These are phyloP conservation scores for Populus hybrid DNA, from an alignment of 441 rosid genomes.

Conservation along the genomic window DNA sequence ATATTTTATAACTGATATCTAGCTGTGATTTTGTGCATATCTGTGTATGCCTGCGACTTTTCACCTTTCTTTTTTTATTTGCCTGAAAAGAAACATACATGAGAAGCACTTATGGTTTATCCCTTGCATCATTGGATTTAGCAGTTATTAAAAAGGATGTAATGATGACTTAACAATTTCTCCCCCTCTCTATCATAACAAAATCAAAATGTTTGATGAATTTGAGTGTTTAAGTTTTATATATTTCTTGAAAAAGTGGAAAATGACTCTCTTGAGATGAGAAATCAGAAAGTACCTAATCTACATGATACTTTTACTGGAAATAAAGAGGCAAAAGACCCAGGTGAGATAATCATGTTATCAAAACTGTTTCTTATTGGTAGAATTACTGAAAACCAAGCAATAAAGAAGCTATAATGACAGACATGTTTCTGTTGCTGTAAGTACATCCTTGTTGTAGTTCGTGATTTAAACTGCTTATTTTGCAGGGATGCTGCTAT, in stretches of 20 bases:
- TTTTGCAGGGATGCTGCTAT: slow-evolving; percentile 75
- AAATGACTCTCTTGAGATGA: neutral
- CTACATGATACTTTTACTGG: neutral
- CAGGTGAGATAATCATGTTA: neutral
- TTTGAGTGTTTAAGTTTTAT: no score
- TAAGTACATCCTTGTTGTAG: neutral
- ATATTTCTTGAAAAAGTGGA: neutral
- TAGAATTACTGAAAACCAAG: neutral
- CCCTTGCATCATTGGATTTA: neutral
- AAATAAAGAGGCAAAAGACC: neutral
- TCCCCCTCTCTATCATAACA: no score
- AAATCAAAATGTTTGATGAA: neutral
- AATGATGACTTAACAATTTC: no score
- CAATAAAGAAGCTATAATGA: neutral
- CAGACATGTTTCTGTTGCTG: neutral
- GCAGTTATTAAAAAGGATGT: no score
- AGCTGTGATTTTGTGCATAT: neutral
- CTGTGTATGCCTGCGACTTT: neutral
- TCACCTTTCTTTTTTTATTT: neutral
- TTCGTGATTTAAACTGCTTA: neutral
- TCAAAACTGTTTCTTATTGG: neutral
- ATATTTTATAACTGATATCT: neutral
- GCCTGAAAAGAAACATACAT: neutral
- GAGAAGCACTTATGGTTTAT: neutral
- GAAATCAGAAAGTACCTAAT: neutral